Evolutionary conservation across 768 basidiomycete genomes (phyloP).

Genomic region (Mycena pura): DNA sequence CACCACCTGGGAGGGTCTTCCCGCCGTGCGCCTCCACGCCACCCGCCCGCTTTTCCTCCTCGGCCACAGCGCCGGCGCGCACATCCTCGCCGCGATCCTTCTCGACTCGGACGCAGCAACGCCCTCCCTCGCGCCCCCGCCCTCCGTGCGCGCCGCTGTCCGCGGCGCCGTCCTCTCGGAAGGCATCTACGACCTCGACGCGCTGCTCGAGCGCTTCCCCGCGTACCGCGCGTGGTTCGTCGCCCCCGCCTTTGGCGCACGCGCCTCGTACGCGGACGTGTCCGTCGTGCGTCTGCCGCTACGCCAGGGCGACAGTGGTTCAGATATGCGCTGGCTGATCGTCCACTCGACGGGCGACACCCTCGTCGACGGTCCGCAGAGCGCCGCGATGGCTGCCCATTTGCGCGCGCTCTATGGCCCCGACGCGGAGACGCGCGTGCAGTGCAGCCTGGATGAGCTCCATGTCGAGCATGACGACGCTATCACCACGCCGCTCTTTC

Average conservation of each 20-base stretch:
- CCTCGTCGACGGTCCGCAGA: constrained; percentile 69
- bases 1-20: constrained; percentile 49
- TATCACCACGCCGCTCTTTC: constrained; percentile 32
- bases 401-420: constrained; percentile 49
- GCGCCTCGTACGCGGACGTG: constrained; percentile 53
- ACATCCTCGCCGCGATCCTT: constrained; percentile 78
- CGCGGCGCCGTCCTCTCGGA: constrained; percentile 70
- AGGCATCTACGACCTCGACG: constrained; percentile 80
- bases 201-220: constrained; percentile 69
- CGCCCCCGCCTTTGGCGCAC: constrained; percentile 62
- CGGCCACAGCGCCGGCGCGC: constrained; percentile 85
- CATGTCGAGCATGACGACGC: constrained; percentile 62
- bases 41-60: constrained; percentile 65
- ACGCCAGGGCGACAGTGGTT: constrained; percentile 40
- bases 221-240: constrained; percentile 76
- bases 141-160: constrained; percentile 48
- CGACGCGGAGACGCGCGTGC: constrained; percentile 29
- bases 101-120: constrained; percentile 54
- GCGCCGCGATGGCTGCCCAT: constrained; percentile 61
- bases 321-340: constrained; percentile 66
- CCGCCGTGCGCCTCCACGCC: constrained; percentile 23
- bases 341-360: constrained; percentile 79
- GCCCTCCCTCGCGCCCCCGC: constrained; percentile 53
- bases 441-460: constrained; percentile 47
- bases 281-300: constrained; percentile 52